These are phyloP conservation scores for Rhodotorula mucilaginosa DNA, from an alignment of 1,284 basidiomycete species.

Conservation along the genomic window DNA sequence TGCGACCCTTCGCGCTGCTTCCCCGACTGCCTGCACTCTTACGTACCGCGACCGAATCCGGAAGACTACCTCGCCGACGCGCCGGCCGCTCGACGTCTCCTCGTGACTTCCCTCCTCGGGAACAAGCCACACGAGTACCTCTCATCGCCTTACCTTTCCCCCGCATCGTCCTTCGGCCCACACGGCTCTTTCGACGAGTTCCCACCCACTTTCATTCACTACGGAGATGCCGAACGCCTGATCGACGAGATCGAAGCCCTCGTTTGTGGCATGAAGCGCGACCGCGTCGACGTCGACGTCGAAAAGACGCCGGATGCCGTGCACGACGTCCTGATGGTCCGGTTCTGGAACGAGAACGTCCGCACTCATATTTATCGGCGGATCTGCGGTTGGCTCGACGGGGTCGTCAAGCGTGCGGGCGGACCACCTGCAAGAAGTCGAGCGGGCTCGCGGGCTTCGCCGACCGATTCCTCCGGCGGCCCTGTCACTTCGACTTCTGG, in stretches of 20 bases:
- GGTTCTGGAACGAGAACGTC: conserved; percentile 37
- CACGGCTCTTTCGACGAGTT: conserved; percentile 31
- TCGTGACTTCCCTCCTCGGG: conserved; percentile 36
- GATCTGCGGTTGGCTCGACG: conserved; percentile 30
- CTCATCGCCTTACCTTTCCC: conserved; percentile 34
- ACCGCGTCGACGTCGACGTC: conserved; percentile 25
- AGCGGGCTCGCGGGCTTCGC: neutral
- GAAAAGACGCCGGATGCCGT: conserved; percentile 33
- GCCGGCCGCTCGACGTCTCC: conserved; percentile 25
- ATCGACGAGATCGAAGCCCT: conserved; percentile 37
- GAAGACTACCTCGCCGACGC: conserved; percentile 39
- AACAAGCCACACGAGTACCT: conserved; percentile 29
- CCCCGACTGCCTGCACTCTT: conserved; percentile 26
- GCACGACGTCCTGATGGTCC: conserved; percentile 37
- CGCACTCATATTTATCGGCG: conserved; percentile 15
- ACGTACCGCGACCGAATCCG: conserved; percentile 32
- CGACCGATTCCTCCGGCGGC: neutral
- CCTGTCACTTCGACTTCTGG: neutral
- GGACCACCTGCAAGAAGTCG: neutral
- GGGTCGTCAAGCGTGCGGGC: conserved; percentile 1
- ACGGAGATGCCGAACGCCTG: conserved; percentile 38
- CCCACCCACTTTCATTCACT: conserved; percentile 35
- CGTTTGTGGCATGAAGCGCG: conserved; percentile 23
- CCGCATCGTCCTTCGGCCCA: conserved; percentile 28
- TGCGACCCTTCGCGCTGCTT: conserved; percentile 35